Evolutionary conservation across 495 filamentous ascomycete genomes (phyloP), one percentile per base, ranked within the genome.

Genomic region (Penicillium pulvis): DNA sequence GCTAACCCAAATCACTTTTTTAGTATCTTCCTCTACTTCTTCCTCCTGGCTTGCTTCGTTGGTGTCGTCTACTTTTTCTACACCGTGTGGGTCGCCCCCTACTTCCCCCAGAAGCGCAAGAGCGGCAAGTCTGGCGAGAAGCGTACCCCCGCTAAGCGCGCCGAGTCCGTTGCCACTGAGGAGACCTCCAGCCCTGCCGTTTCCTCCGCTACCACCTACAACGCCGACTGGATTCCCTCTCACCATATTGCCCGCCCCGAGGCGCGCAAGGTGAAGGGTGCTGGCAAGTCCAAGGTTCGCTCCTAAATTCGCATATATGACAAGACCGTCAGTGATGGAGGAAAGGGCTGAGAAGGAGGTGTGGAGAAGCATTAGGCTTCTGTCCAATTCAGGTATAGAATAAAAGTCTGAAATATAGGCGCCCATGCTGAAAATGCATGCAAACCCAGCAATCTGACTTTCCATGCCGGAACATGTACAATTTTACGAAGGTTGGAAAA

Each of bases 11-110:
- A 2, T 23, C 17, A 11, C n/a, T 14, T 51, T 39, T 39, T 12
- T 59, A 96, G 93, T 65, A 89, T 97, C 76, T 98, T 98, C 86
- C 87, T 98, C 57, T 98, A 98, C 80, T 85, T 96, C 73, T 85
- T 98, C 81, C 91, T 98, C 62, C 74, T 85, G 55, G 85, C 83
- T 56, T 83, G 79, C 67, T 93, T 96, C 71, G 84, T 71, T 62
- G 92, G 88, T 55, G 90, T 88, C 43, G 79, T 86, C 73, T 97
- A 94, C 85, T 97, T 96, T 73, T 92, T 97, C 77, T 98, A 98
- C 83, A 94, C 86, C 73, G 96, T 93, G 69, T 98, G 93, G 91
- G 85, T 98, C 75, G 89, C 92, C 50, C 86, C 91, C n/a, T 87
- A 98, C 68, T 96, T 97, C 85, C 94, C 94, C 28, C 91, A 97